phyloP scores from a whole-genome alignment of 129 eudicot species.

The Rutidosis leptorrhynchoides region DNA sequence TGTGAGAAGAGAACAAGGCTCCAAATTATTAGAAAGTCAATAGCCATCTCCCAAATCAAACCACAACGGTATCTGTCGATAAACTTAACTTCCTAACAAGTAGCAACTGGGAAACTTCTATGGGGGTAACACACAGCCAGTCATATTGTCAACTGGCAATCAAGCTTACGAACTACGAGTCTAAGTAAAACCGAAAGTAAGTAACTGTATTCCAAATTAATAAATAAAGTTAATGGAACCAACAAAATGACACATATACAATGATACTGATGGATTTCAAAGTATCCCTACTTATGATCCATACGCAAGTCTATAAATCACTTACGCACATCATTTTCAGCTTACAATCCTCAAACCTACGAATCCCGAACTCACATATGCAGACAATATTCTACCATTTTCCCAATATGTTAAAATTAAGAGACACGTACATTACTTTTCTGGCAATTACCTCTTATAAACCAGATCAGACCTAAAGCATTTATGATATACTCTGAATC shows the following conservation, averaged over 20 bases:
- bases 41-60: background rate
- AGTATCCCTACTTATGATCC: background rate
- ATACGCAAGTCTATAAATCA: background rate
- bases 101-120: background rate
- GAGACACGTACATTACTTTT: background rate
- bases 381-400: background rate
- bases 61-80: background rate
- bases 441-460: background rate
- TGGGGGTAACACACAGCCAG: background rate
- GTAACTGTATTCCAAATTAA: background rate
- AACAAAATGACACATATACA: background rate
- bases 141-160: background rate
- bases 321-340: background rate
- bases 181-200: background rate
- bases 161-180: background rate
- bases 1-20: background rate
- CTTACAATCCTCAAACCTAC: background rate
- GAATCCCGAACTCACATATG: background rate
- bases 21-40: background rate
- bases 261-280: background rate
- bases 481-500: too few species aligned
- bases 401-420: background rate
- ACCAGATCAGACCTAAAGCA: background rate
- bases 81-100: background rate
- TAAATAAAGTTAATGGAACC: background rate